phyloP scores from a whole-genome alignment of 2,329 filamentous ascomycete species.

The Clonostachys solani region DNA sequence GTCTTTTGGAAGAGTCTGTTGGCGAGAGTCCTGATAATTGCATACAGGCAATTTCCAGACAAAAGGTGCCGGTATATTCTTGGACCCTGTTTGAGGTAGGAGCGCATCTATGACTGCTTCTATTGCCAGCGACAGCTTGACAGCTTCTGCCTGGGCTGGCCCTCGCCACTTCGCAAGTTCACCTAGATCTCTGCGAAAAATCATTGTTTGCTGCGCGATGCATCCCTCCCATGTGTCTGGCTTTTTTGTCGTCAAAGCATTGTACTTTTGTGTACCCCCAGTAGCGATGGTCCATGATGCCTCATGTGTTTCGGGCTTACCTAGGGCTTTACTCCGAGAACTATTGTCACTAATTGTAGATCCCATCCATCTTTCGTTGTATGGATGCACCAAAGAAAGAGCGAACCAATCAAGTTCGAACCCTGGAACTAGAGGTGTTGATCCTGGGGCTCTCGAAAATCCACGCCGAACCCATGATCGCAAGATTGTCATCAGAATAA shows the following conservation, averaged over 20 bases:
- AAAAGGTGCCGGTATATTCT: too few species aligned
- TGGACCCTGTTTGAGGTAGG: too few species aligned
- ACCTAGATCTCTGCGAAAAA: slow-evolving; percentile 9
- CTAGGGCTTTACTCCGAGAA: too few species aligned
- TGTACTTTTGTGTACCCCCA: too few species aligned
- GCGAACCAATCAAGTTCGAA: slow-evolving; percentile 20
- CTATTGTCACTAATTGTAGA: too few species aligned
- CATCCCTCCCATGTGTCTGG: too few species aligned
- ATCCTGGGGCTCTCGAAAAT: slow-evolving; percentile 3
- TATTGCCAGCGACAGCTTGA: slow-evolving; percentile 9
- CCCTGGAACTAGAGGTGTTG: neutral
- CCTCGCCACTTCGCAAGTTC: slow-evolving; percentile 11
- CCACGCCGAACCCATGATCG: slow-evolving; percentile 15
- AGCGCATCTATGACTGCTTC: slow-evolving; percentile 11
- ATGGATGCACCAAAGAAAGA: slow-evolving; percentile 4
- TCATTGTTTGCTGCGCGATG: slow-evolving; percentile 7
- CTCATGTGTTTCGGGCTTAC: too few species aligned
- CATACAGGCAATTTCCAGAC: too few species aligned
- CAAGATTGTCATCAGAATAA: slow-evolving; percentile 13
- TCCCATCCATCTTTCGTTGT: slow-evolving; percentile 2
- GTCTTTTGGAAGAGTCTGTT: too few species aligned
- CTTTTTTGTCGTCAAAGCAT: too few species aligned
- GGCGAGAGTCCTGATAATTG: too few species aligned
- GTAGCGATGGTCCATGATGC: too few species aligned
- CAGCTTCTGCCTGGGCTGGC: slow-evolving; percentile 7